Conservation (phyloP, 1,284 basidiomycete species). For the Tilletia caries region DNA sequence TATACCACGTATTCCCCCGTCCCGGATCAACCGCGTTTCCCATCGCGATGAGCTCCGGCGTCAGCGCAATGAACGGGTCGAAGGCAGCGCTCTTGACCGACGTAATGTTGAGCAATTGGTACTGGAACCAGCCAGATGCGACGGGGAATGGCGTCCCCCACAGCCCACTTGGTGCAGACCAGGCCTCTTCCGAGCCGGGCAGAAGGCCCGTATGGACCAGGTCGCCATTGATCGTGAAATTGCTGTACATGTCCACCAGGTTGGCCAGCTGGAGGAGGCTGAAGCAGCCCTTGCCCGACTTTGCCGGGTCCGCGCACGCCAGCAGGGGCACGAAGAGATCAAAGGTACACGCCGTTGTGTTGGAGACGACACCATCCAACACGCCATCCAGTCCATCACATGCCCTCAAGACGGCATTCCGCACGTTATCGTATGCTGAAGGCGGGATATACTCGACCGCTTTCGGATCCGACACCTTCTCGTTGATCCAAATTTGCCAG, state of each 20-base stretch:
- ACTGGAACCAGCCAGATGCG: conserved; percentile 26
- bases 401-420: conserved; percentile 22
- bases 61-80: conserved; percentile 21
- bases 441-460: conserved; percentile 22
- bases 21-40: conserved; percentile 28
- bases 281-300: conserved; percentile 18
- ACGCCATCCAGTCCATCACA: conserved; percentile 34
- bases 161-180: conserved; percentile 21
- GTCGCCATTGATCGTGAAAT: conserved; percentile 13
- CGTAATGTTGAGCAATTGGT: conserved; percentile 28
- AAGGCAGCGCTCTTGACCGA: conserved; percentile 16
- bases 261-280: conserved; percentile 26
- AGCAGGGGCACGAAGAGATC: conserved; percentile 5
- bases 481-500: conserved; percentile 34
- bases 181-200: conserved; percentile 25
- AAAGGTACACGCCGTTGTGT: conserved; percentile 24
- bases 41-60: conserved; percentile 20
- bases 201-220: conserved; percentile 28
- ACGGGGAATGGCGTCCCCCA: conserved; percentile 22
- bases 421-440: conserved; percentile 22
- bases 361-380: conserved; percentile 26
- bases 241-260: conserved; percentile 25
- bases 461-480: conserved; percentile 19
- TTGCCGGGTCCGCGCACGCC: background rate
- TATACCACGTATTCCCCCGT: conserved; percentile 24